A percentile compares a stretch with the other conserved stretches of the same genome.
Conservation (phyloP, 129 eudicot species). For the Lactuca saligna region DNA sequence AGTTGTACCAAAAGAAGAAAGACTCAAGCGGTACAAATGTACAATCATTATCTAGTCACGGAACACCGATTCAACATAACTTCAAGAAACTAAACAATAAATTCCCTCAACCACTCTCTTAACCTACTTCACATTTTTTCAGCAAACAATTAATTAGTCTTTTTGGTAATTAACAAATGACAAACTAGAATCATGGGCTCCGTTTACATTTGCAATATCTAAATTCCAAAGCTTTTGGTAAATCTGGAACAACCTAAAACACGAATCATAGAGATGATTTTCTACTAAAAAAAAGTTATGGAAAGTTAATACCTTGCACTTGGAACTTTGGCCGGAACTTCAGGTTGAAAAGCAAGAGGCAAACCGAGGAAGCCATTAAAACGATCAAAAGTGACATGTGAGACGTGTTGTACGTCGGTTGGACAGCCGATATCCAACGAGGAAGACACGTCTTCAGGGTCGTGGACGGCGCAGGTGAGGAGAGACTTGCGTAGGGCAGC, state of each 20-base stretch:
- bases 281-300: background rate
- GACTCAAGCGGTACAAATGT: background rate
- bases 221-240: background rate
- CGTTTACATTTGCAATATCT: background rate
- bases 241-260: slow-evolving; percentile 2
- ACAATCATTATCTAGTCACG: slow-evolving; percentile 23
- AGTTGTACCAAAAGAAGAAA: background rate
- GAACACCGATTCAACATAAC: slow-evolving; percentile 22
- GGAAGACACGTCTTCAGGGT: slow-evolving; percentile 42
- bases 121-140: background rate
- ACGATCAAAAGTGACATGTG: slow-evolving; percentile 87
- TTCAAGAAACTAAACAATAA: slow-evolving; percentile 12
- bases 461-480: slow-evolving; percentile 75
- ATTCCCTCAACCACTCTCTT: slow-evolving; percentile 11
- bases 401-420: slow-evolving; percentile 61
- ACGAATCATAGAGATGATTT: background rate
- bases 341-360: slow-evolving; percentile 65
- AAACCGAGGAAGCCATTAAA: slow-evolving; percentile 79
- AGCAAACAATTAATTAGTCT: background rate
- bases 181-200: background rate
- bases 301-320: slow-evolving; percentile 66
- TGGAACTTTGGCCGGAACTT: slow-evolving; percentile 63
- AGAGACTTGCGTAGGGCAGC: slow-evolving; percentile 74
- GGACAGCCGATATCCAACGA: slow-evolving; percentile 73
- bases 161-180: background rate